These are phyloP conservation scores for Zygosaccharomyces sapae DNA, from an alignment of 1,139 yeast species.

Conservation along the genomic window DNA sequence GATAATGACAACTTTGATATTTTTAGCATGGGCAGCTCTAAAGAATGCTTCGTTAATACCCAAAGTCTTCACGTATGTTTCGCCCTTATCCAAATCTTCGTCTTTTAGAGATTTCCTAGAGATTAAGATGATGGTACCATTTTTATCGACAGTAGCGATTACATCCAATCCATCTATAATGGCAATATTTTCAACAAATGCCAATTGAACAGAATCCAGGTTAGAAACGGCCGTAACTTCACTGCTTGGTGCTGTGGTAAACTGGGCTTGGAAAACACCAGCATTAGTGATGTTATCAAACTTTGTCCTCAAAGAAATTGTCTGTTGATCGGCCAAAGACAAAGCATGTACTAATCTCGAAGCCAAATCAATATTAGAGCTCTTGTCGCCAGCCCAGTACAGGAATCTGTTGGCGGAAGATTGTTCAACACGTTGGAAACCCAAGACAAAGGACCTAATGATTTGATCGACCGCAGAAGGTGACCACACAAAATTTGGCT, in stretches of 20 bases:
- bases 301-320: conserved; percentile 55
- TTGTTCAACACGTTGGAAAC: conserved; percentile 33
- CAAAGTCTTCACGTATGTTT: conserved; percentile 47
- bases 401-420: conserved; percentile 46
- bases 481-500: conserved; percentile 55
- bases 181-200: conserved; percentile 56
- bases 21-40: conserved; percentile 51
- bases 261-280: conserved; percentile 77
- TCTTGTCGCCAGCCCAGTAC: conserved; percentile 68
- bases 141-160: conserved; percentile 53
- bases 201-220: conserved; percentile 58
- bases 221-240: conserved; percentile 35
- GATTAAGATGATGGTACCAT: conserved; percentile 53
- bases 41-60: conserved; percentile 47
- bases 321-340: conserved; percentile 57
- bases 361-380: conserved; percentile 53
- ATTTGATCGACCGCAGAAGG: conserved; percentile 51
- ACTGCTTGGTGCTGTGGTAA: conserved; percentile 43
- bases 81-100: conserved; percentile 30
- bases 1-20: conserved; percentile 49
- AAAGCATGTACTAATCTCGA: conserved; percentile 67
- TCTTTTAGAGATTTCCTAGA: conserved; percentile 24
- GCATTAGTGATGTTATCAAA: conserved; percentile 70
- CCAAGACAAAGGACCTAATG: conserved; percentile 44
- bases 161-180: conserved; percentile 58